Evolutionary conservation across 441 rosid genomes (phyloP), one percentile per base, ranked within the genome.

Genomic region (Bocquillonia castaneifolia): DNA sequence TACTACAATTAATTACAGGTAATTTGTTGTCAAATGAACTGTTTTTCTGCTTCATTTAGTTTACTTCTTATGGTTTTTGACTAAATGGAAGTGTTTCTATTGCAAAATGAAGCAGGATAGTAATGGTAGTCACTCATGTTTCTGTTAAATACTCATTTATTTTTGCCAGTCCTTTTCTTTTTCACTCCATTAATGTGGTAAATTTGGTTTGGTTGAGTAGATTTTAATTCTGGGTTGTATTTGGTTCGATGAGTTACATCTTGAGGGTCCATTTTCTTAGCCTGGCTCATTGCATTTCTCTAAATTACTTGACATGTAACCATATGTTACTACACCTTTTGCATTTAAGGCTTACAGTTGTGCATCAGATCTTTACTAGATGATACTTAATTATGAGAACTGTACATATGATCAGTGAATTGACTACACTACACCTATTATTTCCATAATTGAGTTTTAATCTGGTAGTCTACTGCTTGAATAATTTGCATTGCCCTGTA

Each of bases 321-420:
- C 17, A 14, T 25, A 40, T 36, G n/a, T n/a, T n/a, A n/a, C n/a
- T n/a, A n/a, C n/a, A n/a, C 51, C 22, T 58, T 47, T 8, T 60
- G 53, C 72, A 61, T 37, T 50, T 68, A 68, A 32, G 53, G 26
- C 32, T 47, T 59, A 5, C 20, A 32, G 59, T 53, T 26, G 12
- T 25, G n/a, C n/a, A 1, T 51, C 48, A 47, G 31, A 57, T 60
- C 29, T 63, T 72, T 34, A 12, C 37, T 67, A 64, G 47, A 59
- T 73, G n/a, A 32, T 60, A 54, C 70, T 68, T 36, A n/a, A n/a
- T n/a, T 5, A 26, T 42, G 6, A 31, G 50, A 15, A 61, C 52
- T 42, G 75, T 68, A n/a, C n/a, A 48, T 57, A 65, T 53, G 58
- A 64, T 64, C 36, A n/a, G n/a, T n/a, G n/a, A n/a, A n/a, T n/a